Conservation (phyloP, 2,329 filamentous ascomycete species). For the Apiospora marii region DNA sequence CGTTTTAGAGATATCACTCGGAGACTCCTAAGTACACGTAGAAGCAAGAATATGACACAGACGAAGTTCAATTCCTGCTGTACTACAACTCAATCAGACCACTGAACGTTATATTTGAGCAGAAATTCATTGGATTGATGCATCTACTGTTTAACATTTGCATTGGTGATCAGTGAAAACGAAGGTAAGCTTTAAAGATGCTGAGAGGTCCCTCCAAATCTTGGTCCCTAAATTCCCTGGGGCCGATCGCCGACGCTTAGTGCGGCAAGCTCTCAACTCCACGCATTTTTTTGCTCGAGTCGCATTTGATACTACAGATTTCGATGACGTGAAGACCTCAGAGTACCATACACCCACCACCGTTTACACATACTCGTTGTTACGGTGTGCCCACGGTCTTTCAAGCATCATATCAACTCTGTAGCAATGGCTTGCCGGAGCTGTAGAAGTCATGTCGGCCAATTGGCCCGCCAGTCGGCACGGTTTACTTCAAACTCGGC, state of each 20-base stretch:
- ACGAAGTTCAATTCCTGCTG: too few species aligned
- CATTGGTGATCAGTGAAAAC: not conserved
- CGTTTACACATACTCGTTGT: not conserved
- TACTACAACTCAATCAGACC: not conserved
- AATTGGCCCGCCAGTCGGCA: conserved; percentile 36
- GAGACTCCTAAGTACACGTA: too few species aligned
- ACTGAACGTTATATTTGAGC: not conserved
- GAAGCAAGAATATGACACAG: not conserved
- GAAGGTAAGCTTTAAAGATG: not conserved
- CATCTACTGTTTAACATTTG: not conserved
- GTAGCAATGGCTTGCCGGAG: conserved; percentile 57
- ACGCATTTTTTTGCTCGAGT: conserved; percentile 27
- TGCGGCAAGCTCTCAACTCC: conserved; percentile 10
- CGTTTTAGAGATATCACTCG: not conserved
- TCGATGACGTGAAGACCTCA: conserved; percentile 37
- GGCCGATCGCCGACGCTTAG: conserved; percentile 23
- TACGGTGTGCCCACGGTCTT: not conserved
- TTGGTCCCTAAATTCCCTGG: conserved; percentile 10
- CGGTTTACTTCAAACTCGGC: conserved; percentile 28
- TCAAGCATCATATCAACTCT: conserved; percentile 17
- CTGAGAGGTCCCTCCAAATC: not conserved
- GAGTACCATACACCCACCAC: conserved; percentile 6
- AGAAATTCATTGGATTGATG: not conserved
- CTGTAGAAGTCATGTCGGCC: conserved; percentile 53
- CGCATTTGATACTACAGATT: conserved; percentile 5